These are phyloP conservation scores for Ophiostoma pallidulum DNA, from an alignment of 2,329 filamentous ascomycete genomes.

Conservation along the genomic window DNA sequence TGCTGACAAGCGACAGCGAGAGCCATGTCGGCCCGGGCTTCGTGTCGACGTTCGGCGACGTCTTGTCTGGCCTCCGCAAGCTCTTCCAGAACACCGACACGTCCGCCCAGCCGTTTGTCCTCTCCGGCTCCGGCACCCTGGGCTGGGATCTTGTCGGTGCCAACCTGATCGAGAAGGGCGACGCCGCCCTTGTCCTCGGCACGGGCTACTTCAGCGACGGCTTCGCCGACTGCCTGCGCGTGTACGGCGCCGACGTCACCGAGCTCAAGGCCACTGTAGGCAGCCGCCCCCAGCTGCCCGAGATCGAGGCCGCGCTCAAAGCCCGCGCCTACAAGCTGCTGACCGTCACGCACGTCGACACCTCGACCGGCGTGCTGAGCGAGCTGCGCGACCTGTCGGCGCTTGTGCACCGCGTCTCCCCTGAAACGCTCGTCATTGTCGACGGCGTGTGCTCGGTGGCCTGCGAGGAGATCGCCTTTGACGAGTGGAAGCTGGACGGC, in stretches of 20 bases:
- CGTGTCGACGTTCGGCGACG: constrained; percentile 84
- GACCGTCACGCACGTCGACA: constrained; percentile 95
- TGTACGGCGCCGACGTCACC: constrained; percentile 83
- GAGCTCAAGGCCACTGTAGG: constrained; percentile 86
- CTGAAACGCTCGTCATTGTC: constrained; percentile 82
- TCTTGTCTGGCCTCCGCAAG: constrained; percentile 76
- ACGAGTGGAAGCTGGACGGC: constrained; percentile 86
- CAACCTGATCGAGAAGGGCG: constrained; percentile 81
- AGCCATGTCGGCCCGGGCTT: constrained; percentile 87
- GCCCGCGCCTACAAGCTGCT: constrained; percentile 90
- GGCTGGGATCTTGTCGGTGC: constrained; percentile 96
- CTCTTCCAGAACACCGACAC: constrained; percentile 86
- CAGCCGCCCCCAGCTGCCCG: constrained; percentile 71
- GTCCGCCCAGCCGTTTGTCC: constrained; percentile 78
- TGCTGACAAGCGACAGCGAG: no score
- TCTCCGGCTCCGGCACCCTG: constrained; percentile 89
- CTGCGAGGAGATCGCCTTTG: constrained; percentile 90
- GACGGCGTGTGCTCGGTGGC: constrained; percentile 97
- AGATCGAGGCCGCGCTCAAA: constrained; percentile 80
- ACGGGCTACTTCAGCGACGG: constrained; percentile 96
- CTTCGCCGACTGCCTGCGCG: constrained; percentile 83
- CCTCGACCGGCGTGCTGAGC: constrained; percentile 88
- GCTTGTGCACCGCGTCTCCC: constrained; percentile 75
- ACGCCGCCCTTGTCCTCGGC: constrained; percentile 86
- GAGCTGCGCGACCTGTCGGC: constrained; percentile 79